Evolutionary conservation across 2,329 filamentous ascomycete species (phyloP).

Genomic region (Microdochium paspali): DNA sequence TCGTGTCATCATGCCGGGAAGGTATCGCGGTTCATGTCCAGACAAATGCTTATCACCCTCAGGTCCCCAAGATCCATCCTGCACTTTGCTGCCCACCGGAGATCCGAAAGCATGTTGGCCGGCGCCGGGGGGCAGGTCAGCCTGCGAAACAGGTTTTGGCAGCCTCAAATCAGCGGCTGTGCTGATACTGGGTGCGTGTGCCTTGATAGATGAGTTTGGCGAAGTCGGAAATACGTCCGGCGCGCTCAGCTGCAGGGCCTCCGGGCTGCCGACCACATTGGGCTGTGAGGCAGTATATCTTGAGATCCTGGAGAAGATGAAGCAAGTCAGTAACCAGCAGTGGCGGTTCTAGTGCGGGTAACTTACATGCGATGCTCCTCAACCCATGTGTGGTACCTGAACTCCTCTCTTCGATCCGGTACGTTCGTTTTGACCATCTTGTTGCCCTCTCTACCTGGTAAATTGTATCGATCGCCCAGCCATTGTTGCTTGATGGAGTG

Average conservation of each 20-base stretch:
- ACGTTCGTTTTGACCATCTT: slow-evolving; percentile 95
- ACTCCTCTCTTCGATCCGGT: slow-evolving; percentile 83
- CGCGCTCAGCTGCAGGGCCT: slow-evolving; percentile 7
- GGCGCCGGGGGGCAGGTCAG: neutral
- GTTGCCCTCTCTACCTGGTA: slow-evolving; percentile 76
- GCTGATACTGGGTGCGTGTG: slow-evolving; percentile 16
- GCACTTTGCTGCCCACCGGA: slow-evolving; percentile 3
- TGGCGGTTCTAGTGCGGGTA: neutral
- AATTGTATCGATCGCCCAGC: slow-evolving; percentile 70
- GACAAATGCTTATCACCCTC: slow-evolving; percentile 30
- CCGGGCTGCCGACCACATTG: slow-evolving; percentile 6
- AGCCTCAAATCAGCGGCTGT: slow-evolving; percentile 7
- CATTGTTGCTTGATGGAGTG: slow-evolving; percentile 81
- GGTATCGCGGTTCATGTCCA: slow-evolving; percentile 57
- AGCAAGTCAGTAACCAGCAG: neutral
- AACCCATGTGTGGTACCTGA: slow-evolving; percentile 74
- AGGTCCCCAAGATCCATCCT: neutral
- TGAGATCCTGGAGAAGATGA: slow-evolving; percentile 11
- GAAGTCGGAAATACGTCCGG: slow-evolving; percentile 11
- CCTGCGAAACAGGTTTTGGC: neutral
- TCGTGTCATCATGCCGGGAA: slow-evolving; percentile 58
- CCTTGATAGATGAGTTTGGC: slow-evolving; percentile 20
- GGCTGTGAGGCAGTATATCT: slow-evolving; percentile 12
- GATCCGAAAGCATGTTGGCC: slow-evolving; percentile 1
- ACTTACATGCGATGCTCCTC: slow-evolving; percentile 80